Conservation (phyloP, 2,329 filamentous ascomycete genomes). For the Mycosphaerella sp. region DNA sequence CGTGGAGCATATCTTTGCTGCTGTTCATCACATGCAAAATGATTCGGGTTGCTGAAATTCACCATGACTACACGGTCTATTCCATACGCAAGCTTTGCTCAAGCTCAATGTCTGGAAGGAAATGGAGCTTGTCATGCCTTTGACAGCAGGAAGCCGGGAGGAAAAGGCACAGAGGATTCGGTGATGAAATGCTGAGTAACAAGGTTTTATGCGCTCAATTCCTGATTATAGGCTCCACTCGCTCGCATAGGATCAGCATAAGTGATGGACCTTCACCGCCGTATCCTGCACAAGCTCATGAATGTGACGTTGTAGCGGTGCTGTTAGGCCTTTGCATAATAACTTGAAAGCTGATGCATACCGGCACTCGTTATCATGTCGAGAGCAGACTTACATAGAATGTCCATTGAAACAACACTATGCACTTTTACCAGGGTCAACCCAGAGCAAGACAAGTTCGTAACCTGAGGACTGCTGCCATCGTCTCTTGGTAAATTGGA, state of each 20-base stretch:
- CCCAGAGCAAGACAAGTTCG: too few relatives aligned
- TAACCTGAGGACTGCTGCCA: too few relatives aligned
- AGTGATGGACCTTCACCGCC: not conserved
- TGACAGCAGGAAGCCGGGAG: not conserved
- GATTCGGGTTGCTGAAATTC: conserved; percentile 12
- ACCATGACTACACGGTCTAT: conserved; percentile 8
- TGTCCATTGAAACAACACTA: too few relatives aligned
- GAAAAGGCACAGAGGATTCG: not conserved
- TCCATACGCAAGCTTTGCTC: conserved; percentile 4
- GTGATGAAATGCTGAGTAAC: conserved; percentile 11
- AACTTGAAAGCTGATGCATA: too few relatives aligned
- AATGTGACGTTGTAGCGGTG: too few relatives aligned
- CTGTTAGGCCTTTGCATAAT: too few relatives aligned
- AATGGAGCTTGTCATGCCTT: conserved; percentile 5
- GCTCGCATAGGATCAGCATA: not conserved
- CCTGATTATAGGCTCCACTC: not conserved
- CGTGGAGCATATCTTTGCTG: not conserved
- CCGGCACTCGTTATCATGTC: too few relatives aligned
- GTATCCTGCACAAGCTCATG: too few relatives aligned
- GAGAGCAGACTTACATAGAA: too few relatives aligned
- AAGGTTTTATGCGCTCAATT: not conserved
- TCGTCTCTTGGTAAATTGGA: too few relatives aligned
- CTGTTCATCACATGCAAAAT: conserved; percentile 7
- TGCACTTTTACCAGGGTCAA: too few relatives aligned
- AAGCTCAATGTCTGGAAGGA: conserved; percentile 1